These are phyloP conservation scores for Ophiostoma piceae DNA, from an alignment of 2,329 filamentous ascomycete species.

Conservation along the genomic window DNA sequence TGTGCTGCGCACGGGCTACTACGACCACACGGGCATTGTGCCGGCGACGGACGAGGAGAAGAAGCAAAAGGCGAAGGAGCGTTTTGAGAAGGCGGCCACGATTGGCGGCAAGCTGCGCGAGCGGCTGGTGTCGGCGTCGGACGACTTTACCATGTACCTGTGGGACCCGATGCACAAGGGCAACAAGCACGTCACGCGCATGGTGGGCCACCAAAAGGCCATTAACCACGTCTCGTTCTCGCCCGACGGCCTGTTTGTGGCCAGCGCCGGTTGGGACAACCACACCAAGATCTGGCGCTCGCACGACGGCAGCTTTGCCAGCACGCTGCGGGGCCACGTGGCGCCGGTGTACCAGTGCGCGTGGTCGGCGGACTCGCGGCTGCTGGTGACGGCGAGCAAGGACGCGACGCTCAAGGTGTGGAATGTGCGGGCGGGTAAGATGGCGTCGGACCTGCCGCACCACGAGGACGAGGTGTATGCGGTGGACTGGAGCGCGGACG, in stretches of 20 bases:
- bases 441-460: slow-evolving; percentile 75
- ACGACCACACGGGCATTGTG: slow-evolving; percentile 67
- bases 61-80: slow-evolving; percentile 66
- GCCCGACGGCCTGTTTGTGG: slow-evolving; percentile 80
- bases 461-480: slow-evolving; percentile 92
- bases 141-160: slow-evolving; percentile 94
- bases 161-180: slow-evolving; percentile 75
- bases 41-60: slow-evolving; percentile 67
- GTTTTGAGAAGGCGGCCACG: slow-evolving; percentile 80
- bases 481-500: slow-evolving; percentile 91
- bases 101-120: slow-evolving; percentile 73
- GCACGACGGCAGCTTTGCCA: slow-evolving; percentile 70
- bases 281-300: slow-evolving; percentile 90
- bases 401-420: slow-evolving; percentile 94
- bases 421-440: slow-evolving; percentile 80
- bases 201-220: slow-evolving; percentile 93
- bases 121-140: slow-evolving; percentile 73
- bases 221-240: slow-evolving; percentile 96
- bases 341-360: slow-evolving; percentile 87
- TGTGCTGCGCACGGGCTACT: slow-evolving; percentile 76
- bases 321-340: slow-evolving; percentile 80
- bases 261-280: slow-evolving; percentile 88
- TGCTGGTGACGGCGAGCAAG: slow-evolving; percentile 81
- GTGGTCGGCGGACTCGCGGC: slow-evolving; percentile 86
- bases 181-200: slow-evolving; percentile 77